Conservation (phyloP, 73 alveolate genomes). For the Diophrys sp. region DNA sequence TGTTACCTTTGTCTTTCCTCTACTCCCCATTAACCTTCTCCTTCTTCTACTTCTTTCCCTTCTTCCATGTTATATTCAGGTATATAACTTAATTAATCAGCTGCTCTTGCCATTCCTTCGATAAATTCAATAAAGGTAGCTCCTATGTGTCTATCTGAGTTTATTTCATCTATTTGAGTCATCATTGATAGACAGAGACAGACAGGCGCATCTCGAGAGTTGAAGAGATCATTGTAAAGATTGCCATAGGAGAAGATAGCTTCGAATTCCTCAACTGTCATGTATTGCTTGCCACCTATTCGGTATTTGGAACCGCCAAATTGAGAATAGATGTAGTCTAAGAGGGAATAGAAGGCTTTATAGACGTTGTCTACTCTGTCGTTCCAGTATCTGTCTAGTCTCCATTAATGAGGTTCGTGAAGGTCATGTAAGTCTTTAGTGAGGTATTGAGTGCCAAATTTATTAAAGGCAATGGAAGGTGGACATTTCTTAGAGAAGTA, state of each 20-base stretch:
- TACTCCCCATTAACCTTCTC: not conserved
- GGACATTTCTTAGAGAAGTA: constrained; percentile 1
- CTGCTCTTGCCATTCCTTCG: constrained; percentile 73
- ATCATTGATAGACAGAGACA: constrained; percentile 66
- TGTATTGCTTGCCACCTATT: constrained; percentile 35
- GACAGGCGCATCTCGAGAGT: constrained; percentile 74
- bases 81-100: constrained; percentile 27
- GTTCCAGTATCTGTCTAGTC: constrained; percentile 79
- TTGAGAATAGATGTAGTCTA: constrained; percentile 65
- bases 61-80: constrained; percentile 8
- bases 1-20: not conserved
- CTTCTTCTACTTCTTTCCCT: not conserved
- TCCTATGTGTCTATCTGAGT: constrained; percentile 68
- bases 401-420: constrained; percentile 16
- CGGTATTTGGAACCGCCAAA: constrained; percentile 65
- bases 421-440: not conserved
- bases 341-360: constrained; percentile 68
- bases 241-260: constrained; percentile 38
- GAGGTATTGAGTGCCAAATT: constrained; percentile 4
- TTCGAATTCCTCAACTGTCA: constrained; percentile 67
- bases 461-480: not conserved
- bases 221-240: constrained; percentile 67
- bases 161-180: constrained; percentile 76
- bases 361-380: constrained; percentile 78
- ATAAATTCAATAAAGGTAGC: constrained; percentile 76